phyloP scores from a whole-genome alignment of 768 basidiomycete genomes.

The Tubosaeta brunneosetosa region DNA sequence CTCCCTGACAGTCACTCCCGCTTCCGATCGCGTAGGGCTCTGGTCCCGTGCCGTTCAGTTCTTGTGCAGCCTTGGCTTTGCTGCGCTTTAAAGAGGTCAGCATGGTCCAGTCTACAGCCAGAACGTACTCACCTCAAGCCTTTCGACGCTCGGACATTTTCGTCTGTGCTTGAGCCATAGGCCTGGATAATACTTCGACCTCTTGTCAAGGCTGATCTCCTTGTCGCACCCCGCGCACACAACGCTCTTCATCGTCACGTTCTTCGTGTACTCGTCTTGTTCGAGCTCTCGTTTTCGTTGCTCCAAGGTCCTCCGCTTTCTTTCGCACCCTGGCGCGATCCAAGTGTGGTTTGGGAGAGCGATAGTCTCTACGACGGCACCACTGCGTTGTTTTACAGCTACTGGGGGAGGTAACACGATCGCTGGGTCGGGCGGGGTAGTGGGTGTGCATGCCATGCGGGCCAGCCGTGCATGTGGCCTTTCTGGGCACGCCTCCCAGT shows the following conservation, averaged over 20 bases:
- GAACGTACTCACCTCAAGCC: constrained; percentile 23
- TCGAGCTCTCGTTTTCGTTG: constrained; percentile 27
- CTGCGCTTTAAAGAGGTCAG: constrained; percentile 19
- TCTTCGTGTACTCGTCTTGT: constrained; percentile 25
- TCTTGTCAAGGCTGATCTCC: constrained; percentile 32
- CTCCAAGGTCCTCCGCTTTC: constrained; percentile 27
- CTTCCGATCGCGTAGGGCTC: neutral
- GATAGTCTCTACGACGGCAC: constrained; percentile 1
- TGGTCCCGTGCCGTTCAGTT: neutral
- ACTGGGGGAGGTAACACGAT: constrained; percentile 7
- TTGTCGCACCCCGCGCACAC: constrained; percentile 27
- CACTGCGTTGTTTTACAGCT: neutral
- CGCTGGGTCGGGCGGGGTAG: constrained; percentile 9
- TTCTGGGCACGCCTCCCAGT: constrained; percentile 25
- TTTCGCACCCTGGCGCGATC: constrained; percentile 18
- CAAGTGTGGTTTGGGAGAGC: constrained; percentile 3
- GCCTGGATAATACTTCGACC: constrained; percentile 33
- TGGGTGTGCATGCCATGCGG: constrained; percentile 10
- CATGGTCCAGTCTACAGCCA: neutral
- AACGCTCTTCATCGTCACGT: constrained; percentile 26
- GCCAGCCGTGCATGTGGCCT: constrained; percentile 14
- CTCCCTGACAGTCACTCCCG: neutral
- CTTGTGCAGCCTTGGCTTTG: constrained; percentile 1
- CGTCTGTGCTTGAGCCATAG: constrained; percentile 31
- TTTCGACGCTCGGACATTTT: constrained; percentile 25